Percentiles rank a stretch among this genome's conserved stretches.
phyloP scores from a whole-genome alignment of 2,329 filamentous ascomycete species.

The Shiraia sp. region DNA sequence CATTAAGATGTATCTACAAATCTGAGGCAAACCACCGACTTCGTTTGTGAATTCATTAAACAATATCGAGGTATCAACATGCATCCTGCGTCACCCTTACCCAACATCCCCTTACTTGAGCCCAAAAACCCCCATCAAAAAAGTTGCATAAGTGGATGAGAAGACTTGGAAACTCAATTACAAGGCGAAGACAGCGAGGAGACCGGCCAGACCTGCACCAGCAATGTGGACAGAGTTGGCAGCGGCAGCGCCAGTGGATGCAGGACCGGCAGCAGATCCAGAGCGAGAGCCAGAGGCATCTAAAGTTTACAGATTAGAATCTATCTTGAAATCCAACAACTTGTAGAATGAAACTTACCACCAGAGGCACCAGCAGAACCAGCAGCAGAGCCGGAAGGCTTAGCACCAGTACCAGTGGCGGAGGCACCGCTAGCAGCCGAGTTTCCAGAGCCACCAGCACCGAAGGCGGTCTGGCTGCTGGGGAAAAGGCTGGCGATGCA shows the following conservation, averaged over 20 bases:
- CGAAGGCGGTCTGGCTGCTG: constrained; percentile 38
- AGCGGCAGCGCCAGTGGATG: constrained; percentile 37
- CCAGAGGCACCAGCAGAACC: constrained; percentile 6
- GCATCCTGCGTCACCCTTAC: too few relatives aligned
- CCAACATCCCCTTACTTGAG: too few relatives aligned
- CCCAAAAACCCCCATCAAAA: too few relatives aligned
- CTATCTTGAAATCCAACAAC: neutral
- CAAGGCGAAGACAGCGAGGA: constrained; percentile 45
- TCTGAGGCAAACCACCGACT: neutral
- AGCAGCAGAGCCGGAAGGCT: neutral
- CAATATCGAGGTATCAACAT: too few relatives aligned
- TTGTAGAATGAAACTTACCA: neutral
- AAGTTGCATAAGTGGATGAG: neutral
- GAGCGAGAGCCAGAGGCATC: constrained; percentile 25
- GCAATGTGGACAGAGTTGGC: constrained; percentile 33
- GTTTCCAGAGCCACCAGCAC: constrained; percentile 22
- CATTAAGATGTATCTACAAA: neutral
- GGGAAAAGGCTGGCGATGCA: constrained; percentile 58
- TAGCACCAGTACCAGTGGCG: constrained; percentile 3
- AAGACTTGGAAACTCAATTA: constrained; percentile 13
- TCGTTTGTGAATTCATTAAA: neutral
- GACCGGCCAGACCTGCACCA: constrained; percentile 42
- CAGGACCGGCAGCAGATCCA: constrained; percentile 22
- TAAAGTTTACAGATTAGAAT: constrained; percentile 10
- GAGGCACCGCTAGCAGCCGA: constrained; percentile 23